Evolutionary conservation across 2,329 filamentous ascomycete species (phyloP).

Genomic region (Hypocreales sp.): DNA sequence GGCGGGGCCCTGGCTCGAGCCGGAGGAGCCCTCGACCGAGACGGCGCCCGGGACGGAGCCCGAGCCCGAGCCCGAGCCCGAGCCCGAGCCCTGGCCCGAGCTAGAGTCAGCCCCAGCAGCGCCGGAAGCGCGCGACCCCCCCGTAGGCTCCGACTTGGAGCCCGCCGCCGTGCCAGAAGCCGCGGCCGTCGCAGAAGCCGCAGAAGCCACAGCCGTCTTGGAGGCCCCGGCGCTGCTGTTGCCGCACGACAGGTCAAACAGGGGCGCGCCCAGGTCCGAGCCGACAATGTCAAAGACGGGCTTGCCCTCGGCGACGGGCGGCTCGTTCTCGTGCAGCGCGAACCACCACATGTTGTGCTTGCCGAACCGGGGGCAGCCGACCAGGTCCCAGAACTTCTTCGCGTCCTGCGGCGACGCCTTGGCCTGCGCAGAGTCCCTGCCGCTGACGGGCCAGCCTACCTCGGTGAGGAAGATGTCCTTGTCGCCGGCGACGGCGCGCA

Average conservation of each 20-base stretch:
- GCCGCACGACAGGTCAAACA: constrained; percentile 48
- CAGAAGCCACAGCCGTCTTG: constrained; percentile 3
- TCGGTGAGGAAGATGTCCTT: constrained; percentile 79
- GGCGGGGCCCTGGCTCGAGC: not conserved
- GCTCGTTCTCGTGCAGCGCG: constrained; percentile 52
- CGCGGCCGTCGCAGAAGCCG: not conserved
- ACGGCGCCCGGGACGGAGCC: constrained; percentile 9
- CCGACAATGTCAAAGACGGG: constrained; percentile 60
- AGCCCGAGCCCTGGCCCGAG: not conserved
- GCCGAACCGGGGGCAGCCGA: constrained; percentile 57
- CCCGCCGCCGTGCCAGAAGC: not conserved
- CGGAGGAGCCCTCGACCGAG: not conserved
- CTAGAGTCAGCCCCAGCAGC: not conserved
- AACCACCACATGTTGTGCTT: constrained; percentile 61
- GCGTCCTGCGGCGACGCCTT: constrained; percentile 53
- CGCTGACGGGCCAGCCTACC: constrained; percentile 73
- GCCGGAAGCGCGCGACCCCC: not conserved
- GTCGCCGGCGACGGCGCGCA: constrained; percentile 38
- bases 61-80: constrained; percentile 11
- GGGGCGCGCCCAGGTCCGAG: constrained; percentile 33
- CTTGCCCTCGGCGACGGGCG: constrained; percentile 37
- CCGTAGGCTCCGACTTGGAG: not conserved
- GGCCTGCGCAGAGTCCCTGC: constrained; percentile 43
- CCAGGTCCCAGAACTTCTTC: constrained; percentile 64
- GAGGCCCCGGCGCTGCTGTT: constrained; percentile 7